Conservation (phyloP, 2,329 filamentous ascomycete species). For the Coleophoma eucalyptorum region DNA sequence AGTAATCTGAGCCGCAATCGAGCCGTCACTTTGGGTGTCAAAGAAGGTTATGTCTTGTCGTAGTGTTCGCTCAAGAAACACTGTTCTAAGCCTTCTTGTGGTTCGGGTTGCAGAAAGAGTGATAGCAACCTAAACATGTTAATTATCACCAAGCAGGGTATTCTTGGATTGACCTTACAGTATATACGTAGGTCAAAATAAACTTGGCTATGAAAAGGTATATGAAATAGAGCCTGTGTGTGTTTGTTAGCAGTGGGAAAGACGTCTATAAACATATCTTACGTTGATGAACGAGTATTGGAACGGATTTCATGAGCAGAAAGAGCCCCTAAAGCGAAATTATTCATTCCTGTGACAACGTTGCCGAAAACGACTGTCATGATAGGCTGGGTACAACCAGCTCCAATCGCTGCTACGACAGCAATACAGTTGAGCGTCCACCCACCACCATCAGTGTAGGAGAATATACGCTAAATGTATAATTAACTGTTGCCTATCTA, state of each 20-base stretch:
- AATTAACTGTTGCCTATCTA: too few relatives aligned
- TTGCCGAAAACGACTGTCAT: constrained; percentile 43
- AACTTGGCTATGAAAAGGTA: constrained; percentile 52
- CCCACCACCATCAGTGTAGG: too few relatives aligned
- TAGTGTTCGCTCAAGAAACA: constrained; percentile 22
- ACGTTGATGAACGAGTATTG: constrained; percentile 7
- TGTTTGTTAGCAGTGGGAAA: constrained; percentile 1
- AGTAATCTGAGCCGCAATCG: constrained; percentile 41
- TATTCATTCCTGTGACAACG: constrained; percentile 17
- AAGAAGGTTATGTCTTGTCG: constrained; percentile 54
- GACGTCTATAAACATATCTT: neutral
- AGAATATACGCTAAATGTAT: too few relatives aligned
- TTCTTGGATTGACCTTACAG: constrained; percentile 1
- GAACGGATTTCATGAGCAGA: constrained; percentile 28
- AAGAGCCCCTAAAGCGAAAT: constrained; percentile 13
- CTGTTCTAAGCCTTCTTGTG: constrained; percentile 27
- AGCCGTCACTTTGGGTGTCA: constrained; percentile 39
- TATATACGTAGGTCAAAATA: constrained; percentile 37
- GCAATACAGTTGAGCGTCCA: neutral
- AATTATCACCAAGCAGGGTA: too few relatives aligned
- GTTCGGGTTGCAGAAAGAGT: constrained; percentile 41
- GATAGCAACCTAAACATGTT: constrained; percentile 22
- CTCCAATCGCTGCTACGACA: constrained; percentile 23
- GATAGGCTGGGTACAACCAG: constrained; percentile 39
- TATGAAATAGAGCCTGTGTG: constrained; percentile 33